A percentile compares a stretch with the other conserved stretches of the same genome.
phyloP scores from a whole-genome alignment of 2,329 filamentous ascomycete genomes.

The Cytospora piceae region DNA sequence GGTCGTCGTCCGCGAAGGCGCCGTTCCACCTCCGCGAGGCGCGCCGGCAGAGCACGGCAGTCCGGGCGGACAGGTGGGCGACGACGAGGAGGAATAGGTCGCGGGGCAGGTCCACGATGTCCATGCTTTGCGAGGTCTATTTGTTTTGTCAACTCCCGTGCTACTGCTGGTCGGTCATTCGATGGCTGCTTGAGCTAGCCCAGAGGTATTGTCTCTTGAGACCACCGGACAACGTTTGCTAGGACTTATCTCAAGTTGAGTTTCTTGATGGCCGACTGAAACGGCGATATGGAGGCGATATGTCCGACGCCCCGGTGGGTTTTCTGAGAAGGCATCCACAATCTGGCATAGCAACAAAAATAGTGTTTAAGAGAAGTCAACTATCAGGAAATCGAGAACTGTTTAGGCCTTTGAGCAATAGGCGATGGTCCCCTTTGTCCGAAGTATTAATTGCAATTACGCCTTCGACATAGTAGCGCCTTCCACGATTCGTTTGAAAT shows the following conservation, averaged over 20 bases:
- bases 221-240: no score
- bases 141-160: not conserved
- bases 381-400: no score
- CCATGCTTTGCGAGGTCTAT: slow-evolving; percentile 40
- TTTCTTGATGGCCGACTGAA: not conserved
- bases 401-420: no score
- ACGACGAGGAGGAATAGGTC: slow-evolving; percentile 62
- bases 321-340: not conserved
- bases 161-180: not conserved
- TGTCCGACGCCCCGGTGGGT: not conserved
- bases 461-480: no score
- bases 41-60: slow-evolving; percentile 55
- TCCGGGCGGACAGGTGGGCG: slow-evolving; percentile 51
- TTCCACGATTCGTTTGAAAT: no score
- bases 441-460: no score
- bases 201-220: not conserved
- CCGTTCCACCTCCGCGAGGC: slow-evolving; percentile 54
- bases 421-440: no score
- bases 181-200: not conserved
- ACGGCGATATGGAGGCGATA: not conserved
- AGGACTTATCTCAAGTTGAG: not conserved
- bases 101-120: slow-evolving; percentile 54
- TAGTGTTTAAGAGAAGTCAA: not conserved
- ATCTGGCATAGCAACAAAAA: not conserved
- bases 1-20: slow-evolving; percentile 53